phyloP scores from a whole-genome alignment of 2,329 filamentous ascomycete genomes.

The Aspergillus novofumigatus region DNA sequence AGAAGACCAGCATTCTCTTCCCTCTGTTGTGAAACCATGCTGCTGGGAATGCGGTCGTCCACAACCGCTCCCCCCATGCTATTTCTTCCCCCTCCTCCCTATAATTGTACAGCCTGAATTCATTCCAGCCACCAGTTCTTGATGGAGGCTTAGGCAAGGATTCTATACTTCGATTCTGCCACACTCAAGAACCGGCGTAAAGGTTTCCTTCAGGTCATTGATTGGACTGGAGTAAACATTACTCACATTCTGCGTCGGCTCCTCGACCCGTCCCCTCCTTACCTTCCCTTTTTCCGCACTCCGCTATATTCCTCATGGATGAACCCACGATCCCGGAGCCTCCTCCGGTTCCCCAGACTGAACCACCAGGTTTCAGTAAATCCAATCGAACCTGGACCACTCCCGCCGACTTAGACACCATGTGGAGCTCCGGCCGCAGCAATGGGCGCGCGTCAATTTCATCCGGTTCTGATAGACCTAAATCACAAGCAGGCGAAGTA shows the following conservation, averaged over 20 bases:
- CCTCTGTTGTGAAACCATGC: conserved; percentile 4
- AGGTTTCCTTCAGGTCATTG: neutral
- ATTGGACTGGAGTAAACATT: neutral
- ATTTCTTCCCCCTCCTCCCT: conserved; percentile 1
- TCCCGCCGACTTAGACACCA: conserved; percentile 30
- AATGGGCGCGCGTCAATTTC: conserved; percentile 37
- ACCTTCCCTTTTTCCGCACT: conserved; percentile 1
- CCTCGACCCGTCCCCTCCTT: neutral
- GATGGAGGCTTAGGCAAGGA: conserved; percentile 2
- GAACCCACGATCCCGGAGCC: conserved; percentile 23
- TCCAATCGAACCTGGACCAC: conserved; percentile 35
- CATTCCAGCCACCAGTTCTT: neutral
- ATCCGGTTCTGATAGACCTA: conserved; percentile 35
- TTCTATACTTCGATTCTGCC: neutral
- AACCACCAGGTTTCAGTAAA: conserved; percentile 33
- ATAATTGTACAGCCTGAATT: neutral
- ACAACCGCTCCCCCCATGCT: neutral
- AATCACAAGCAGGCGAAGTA: conserved; percentile 35
- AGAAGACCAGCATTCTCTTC: neutral
- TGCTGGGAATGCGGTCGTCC: conserved; percentile 5
- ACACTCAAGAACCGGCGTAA: neutral
- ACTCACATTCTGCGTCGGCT: neutral
- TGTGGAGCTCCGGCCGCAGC: conserved; percentile 28
- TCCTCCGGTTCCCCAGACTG: conserved; percentile 28
- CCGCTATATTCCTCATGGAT: conserved; percentile 28